Base-by-base conservation (phyloP, 2,329 filamentous ascomycete genomes). In the Trichophyton benhamiae region DNA sequence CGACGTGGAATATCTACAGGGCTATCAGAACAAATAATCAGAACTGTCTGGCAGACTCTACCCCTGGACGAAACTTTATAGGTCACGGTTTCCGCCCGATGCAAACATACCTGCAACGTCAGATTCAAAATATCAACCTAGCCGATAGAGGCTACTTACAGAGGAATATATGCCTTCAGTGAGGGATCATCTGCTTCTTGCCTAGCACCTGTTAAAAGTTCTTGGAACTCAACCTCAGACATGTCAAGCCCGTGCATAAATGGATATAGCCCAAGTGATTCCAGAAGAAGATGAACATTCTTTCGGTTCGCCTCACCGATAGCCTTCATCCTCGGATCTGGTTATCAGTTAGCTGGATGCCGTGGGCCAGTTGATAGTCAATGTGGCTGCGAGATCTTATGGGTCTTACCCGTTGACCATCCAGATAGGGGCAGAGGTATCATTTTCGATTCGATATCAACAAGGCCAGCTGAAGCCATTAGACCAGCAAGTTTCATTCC, bases 351-450 rank as follows among this genome's bases (percentile, higher is more conserved):
- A 73, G 67, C n/a, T 33, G 33, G 25, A n/a, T 30, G 11, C 22
- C 22, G 17, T 25, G 7, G 25, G 41, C 60, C 22, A 52, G 17
- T 25, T 15, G n/a, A 25, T 61, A n/a, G 17, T 27, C 13, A 27
- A 33, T 57, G n/a, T 36, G 22, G 42, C 52, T 36, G 52, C 52
- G 15, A n/a, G 5, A 36, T 20, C 57, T 22, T 13, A 25, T 53
- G 15, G 13, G 27, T 58, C 80, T 67, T 76, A 89, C 87, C 81
- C 65, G 71, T 82, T 20, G 85, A 79, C 87, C 87, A 91, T 33
- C 77, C 83, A 69, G 84, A 88, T 72, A 88, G 82, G 15, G 86
- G 87, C 58, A 90, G 72, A 58, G 79, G 83, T 63, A 90, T 79
- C 75, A 88, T 80, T 58, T 77, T 79, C 7, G 79, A 78, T 68